phyloP scores from a whole-genome alignment of 768 basidiomycete genomes.

The Clitopilus passeckerianus region DNA sequence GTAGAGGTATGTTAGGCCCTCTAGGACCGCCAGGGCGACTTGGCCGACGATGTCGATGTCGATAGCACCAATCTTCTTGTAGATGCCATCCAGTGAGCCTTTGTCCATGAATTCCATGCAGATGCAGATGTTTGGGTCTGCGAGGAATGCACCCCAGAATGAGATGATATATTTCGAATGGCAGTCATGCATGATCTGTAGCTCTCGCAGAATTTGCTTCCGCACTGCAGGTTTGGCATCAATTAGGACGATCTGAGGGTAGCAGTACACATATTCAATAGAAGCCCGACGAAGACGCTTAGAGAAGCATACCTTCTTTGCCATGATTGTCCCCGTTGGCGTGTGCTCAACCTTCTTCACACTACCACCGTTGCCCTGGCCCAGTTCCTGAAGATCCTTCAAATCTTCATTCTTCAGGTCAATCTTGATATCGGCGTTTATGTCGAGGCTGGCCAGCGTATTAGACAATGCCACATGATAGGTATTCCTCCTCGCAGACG shows the following conservation, averaged over 20 bases:
- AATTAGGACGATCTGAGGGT: slow-evolving; percentile 81
- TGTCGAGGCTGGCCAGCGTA: slow-evolving; percentile 81
- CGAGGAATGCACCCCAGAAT: slow-evolving; percentile 94
- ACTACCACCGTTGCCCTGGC: slow-evolving; percentile 95
- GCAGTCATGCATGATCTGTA: slow-evolving; percentile 99
- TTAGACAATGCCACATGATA: slow-evolving; percentile 79
- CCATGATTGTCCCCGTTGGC: slow-evolving; percentile 91
- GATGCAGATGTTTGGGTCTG: slow-evolving; percentile 97
- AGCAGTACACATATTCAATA: slow-evolving; percentile 3
- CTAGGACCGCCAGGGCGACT: slow-evolving; percentile 92
- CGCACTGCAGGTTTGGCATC: slow-evolving; percentile 94
- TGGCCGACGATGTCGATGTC: slow-evolving; percentile 89
- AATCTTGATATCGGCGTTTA: slow-evolving; percentile 80
- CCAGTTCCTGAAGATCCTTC: slow-evolving; percentile 85
- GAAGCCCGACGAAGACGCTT: not conserved
- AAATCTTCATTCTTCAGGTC: slow-evolving; percentile 88
- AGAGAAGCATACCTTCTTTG: slow-evolving; percentile 82
- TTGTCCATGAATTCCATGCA: slow-evolving; percentile 98
- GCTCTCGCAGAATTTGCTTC: slow-evolving; percentile 95
- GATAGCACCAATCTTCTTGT: slow-evolving; percentile 93
- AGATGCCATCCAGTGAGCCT: slow-evolving; percentile 90
- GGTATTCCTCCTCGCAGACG: slow-evolving; percentile 56
- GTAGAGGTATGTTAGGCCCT: slow-evolving; percentile 95
- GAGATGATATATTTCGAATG: slow-evolving; percentile 91
- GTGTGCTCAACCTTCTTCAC: slow-evolving; percentile 94